These are phyloP conservation scores for Metarhizium anisopliae DNA, from an alignment of 2,329 filamentous ascomycete genomes.

Conservation along the genomic window DNA sequence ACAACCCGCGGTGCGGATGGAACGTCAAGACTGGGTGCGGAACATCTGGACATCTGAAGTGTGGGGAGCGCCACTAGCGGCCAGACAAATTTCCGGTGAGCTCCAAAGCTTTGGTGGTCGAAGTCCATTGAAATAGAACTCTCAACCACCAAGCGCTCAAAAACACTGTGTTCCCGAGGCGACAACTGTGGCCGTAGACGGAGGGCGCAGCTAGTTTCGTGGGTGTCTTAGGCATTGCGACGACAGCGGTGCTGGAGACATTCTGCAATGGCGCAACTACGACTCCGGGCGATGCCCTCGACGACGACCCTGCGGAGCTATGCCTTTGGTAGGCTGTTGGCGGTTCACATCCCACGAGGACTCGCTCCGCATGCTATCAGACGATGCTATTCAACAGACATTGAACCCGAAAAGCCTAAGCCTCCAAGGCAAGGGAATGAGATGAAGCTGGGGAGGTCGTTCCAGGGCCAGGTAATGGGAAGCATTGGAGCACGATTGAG, in stretches of 20 bases:
- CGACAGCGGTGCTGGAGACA: slow-evolving; percentile 2
- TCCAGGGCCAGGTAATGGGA: slow-evolving; percentile 52
- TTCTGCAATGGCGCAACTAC: slow-evolving; percentile 22
- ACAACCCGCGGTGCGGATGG: background rate
- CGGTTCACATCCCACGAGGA: slow-evolving; percentile 13
- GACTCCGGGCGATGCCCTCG: slow-evolving; percentile 16
- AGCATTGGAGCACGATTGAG: slow-evolving; percentile 46
- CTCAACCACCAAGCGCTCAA: background rate
- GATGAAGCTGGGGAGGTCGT: slow-evolving; percentile 31
- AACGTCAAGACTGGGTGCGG: background rate
- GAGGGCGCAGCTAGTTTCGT: background rate
- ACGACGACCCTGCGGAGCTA: slow-evolving; percentile 17
- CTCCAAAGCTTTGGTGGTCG: background rate
- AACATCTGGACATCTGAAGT: background rate
- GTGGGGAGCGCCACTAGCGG: slow-evolving; percentile 1
- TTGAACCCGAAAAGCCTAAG: slow-evolving; percentile 25
- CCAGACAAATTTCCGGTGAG: slow-evolving; percentile 3
- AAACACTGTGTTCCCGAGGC: background rate
- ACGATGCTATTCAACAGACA: slow-evolving; percentile 26
- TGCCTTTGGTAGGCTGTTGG: slow-evolving; percentile 8
- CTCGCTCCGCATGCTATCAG: slow-evolving; percentile 9
- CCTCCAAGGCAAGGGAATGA: slow-evolving; percentile 25
- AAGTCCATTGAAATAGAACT: background rate
- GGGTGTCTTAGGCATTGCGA: background rate
- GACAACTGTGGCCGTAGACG: background rate